Conservation (phyloP, 352 stramenopile species). For the Pythium brachiatum region DNA sequence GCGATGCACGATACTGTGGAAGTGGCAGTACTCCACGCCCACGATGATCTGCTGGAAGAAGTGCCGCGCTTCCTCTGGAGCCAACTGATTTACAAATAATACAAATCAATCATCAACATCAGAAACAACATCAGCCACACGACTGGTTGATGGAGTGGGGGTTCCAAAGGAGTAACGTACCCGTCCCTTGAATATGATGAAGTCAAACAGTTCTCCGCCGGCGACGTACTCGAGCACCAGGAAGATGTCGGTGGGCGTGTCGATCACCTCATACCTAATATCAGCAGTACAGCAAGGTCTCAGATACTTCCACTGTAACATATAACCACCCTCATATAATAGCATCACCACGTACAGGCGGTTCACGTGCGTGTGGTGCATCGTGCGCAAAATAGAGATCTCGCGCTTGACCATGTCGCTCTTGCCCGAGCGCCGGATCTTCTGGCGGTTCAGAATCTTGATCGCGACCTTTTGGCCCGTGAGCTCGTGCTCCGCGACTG, state of each 20-base stretch:
- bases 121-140: background rate
- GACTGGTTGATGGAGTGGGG: background rate
- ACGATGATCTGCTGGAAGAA: slow-evolving; percentile 99
- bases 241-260: slow-evolving; percentile 98
- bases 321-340: background rate
- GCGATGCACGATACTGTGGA: slow-evolving; percentile 98
- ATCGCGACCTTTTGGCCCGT: slow-evolving; percentile 99
- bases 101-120: background rate
- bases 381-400: slow-evolving; percentile 99
- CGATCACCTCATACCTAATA: slow-evolving; percentile 95
- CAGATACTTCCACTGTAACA: background rate
- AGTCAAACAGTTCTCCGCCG: slow-evolving; percentile 97
- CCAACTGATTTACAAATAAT: slow-evolving; percentile 54
- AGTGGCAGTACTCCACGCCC: slow-evolving; percentile 99
- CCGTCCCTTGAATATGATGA: slow-evolving; percentile 97
- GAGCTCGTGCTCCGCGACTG: slow-evolving; percentile 97
- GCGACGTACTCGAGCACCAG: slow-evolving; percentile 94
- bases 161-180: slow-evolving; percentile 34
- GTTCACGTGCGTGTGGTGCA: slow-evolving; percentile 99
- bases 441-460: slow-evolving; percentile 99
- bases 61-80: slow-evolving; percentile 96
- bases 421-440: slow-evolving; percentile 99
- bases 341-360: slow-evolving; percentile 97
- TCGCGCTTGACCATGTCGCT: slow-evolving; percentile 99
- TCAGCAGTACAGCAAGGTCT: background rate